Percentiles rank a stretch among this genome's conserved stretches.
Conservation (phyloP, 352 stramenopile genomes). For the Thalassiosira pacifica region DNA sequence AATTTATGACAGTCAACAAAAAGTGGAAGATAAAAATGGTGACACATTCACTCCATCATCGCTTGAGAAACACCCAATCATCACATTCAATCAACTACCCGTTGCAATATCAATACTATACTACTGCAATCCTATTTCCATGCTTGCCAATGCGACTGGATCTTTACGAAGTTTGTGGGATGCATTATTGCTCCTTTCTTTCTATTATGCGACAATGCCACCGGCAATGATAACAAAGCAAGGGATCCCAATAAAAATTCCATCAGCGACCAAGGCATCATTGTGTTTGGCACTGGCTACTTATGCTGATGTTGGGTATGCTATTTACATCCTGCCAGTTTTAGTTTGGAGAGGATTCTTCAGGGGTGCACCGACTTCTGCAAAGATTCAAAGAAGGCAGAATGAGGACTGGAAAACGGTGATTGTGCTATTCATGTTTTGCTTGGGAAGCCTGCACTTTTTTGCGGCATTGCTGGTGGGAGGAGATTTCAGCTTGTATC, state of each 20-base stretch:
- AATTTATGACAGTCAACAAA: slow-evolving; percentile 26
- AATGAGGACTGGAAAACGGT: slow-evolving; percentile 48
- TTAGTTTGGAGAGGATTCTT: slow-evolving; percentile 50
- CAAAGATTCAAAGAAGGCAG: slow-evolving; percentile 16
- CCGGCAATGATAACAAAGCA: slow-evolving; percentile 33
- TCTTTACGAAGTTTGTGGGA: slow-evolving; percentile 56
- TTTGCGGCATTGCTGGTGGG: slow-evolving; percentile 58
- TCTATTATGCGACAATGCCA: slow-evolving; percentile 50
- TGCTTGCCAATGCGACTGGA: slow-evolving; percentile 47
- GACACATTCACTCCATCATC: neutral
- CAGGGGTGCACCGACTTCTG: neutral
- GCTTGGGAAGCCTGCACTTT: slow-evolving; percentile 48
- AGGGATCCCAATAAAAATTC: slow-evolving; percentile 40
- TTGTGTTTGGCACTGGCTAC: slow-evolving; percentile 70
- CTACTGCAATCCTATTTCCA: slow-evolving; percentile 72
- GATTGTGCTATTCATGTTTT: slow-evolving; percentile 49
- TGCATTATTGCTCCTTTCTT: slow-evolving; percentile 54
- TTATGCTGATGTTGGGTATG: slow-evolving; percentile 70
- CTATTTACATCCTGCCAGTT: slow-evolving; percentile 64
- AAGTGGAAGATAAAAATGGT: neutral
- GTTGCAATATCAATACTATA: slow-evolving; percentile 65
- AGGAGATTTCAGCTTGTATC: slow-evolving; percentile 32
- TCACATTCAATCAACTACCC: slow-evolving; percentile 51
- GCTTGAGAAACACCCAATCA: slow-evolving; percentile 28
- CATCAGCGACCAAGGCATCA: slow-evolving; percentile 46